These are phyloP conservation scores for Grifola frondosa DNA, from an alignment of 1,284 basidiomycete genomes.

Conservation along the genomic window DNA sequence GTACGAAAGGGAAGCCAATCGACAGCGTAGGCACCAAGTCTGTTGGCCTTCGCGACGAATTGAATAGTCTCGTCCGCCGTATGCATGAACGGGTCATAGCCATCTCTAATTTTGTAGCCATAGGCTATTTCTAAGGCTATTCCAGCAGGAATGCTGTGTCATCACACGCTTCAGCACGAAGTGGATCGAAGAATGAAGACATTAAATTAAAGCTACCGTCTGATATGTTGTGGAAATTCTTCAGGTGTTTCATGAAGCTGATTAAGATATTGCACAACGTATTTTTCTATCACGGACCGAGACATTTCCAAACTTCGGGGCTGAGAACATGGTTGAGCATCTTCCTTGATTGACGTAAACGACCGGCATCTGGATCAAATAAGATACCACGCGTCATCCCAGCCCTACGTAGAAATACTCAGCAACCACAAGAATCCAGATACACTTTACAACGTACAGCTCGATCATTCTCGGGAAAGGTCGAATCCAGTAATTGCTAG, in stretches of 20 bases:
- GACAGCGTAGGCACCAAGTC: constrained; percentile 27
- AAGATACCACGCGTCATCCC: constrained; percentile 17
- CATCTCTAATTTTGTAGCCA: constrained; percentile 13
- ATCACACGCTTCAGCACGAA: neutral
- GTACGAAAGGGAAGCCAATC: constrained; percentile 10
- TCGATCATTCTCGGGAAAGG: constrained; percentile 17
- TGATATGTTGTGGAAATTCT: constrained; percentile 10
- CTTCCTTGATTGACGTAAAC: constrained; percentile 9
- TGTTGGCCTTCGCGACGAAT: constrained; percentile 20
- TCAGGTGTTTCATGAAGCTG: constrained; percentile 4
- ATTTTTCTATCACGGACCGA: constrained; percentile 1
- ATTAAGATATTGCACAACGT: constrained; percentile 1
- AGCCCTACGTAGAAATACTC: neutral
- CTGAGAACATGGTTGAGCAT: constrained; percentile 10
- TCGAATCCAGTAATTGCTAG: constrained; percentile 10
- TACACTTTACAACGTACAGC: constrained; percentile 4
- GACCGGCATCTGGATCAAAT: constrained; percentile 10
- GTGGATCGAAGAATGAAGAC: no score
- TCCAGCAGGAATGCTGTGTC: constrained; percentile 8
- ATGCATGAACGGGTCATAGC: constrained; percentile 23
- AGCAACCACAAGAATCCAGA: neutral
- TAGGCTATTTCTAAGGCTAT: constrained; percentile 17
- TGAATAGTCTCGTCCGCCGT: constrained; percentile 19
- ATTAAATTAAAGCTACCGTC: no score
- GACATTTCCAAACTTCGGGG: constrained; percentile 8